Percentiles rank a stretch among this genome's conserved stretches.
Evolutionary conservation across 2,329 filamentous ascomycete species (phyloP).

Genomic region (Tolypocladium endophyticum): DNA sequence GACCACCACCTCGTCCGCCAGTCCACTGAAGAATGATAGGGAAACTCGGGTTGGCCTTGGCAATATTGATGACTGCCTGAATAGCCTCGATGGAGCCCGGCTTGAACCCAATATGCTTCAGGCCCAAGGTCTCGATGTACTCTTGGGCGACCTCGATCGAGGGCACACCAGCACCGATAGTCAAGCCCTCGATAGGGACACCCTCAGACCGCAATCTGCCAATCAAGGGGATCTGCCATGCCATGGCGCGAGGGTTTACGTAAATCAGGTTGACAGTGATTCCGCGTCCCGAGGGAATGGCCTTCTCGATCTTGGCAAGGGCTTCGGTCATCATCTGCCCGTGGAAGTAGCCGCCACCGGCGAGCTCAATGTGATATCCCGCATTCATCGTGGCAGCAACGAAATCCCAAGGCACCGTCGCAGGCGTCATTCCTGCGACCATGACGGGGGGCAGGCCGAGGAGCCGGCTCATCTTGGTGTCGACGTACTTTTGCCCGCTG

Average conservation of each 20-base stretch:
- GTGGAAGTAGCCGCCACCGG: conserved; percentile 81
- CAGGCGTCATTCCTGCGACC: conserved; percentile 90
- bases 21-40: conserved; percentile 94
- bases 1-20: conserved; percentile 83
- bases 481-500: conserved; percentile 79
- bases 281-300: conserved; percentile 74
- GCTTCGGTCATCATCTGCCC: conserved; percentile 74
- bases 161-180: conserved; percentile 86
- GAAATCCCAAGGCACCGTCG: conserved; percentile 84
- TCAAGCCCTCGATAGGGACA: conserved; percentile 82
- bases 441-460: conserved; percentile 78
- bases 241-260: conserved; percentile 80
- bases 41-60: conserved; percentile 86
- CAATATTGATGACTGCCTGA: conserved; percentile 83
- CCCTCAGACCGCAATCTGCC: conserved; percentile 72
- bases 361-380: conserved; percentile 88
- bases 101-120: conserved; percentile 94
- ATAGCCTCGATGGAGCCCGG: conserved; percentile 83
- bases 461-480: conserved; percentile 90
- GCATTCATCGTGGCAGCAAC: conserved; percentile 88
- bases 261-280: conserved; percentile 89
- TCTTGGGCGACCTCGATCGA: conserved; percentile 89
- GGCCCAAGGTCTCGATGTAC: conserved; percentile 83
- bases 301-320: conserved; percentile 72
- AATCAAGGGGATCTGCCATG: conserved; percentile 82